phyloP scores from a whole-genome alignment of 2,329 filamentous ascomycete genomes.

The Colletotrichum sublineola region DNA sequence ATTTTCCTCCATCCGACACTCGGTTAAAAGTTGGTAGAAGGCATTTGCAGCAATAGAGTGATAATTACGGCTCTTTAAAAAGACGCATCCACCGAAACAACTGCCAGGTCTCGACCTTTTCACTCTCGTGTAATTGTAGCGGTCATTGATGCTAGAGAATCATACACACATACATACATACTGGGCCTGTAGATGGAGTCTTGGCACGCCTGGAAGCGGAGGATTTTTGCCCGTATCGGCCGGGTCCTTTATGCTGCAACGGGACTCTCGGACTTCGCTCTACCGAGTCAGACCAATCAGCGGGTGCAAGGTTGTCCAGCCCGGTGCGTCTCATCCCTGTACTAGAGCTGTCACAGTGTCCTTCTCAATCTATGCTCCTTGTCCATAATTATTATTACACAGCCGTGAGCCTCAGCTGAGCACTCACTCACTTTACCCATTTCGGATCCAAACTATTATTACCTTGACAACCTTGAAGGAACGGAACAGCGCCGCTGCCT shows the following conservation, averaged over 20 bases:
- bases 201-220: slow-evolving; percentile 11
- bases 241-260: slow-evolving; percentile 14
- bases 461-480: slow-evolving; percentile 22
- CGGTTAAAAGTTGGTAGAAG: slow-evolving; percentile 11
- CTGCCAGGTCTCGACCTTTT: neutral
- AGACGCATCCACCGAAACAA: neutral
- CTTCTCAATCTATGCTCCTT: slow-evolving; percentile 17
- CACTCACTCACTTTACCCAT: slow-evolving; percentile 26
- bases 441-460: slow-evolving; percentile 10
- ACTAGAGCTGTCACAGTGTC: slow-evolving; percentile 37
- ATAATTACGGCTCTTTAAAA: neutral
- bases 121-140: neutral
- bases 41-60: slow-evolving; percentile 2
- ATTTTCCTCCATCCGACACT: slow-evolving; percentile 15
- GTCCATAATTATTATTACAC: slow-evolving; percentile 20
- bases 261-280: slow-evolving; percentile 9
- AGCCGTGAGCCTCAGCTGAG: slow-evolving; percentile 21
- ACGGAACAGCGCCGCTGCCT: slow-evolving; percentile 27
- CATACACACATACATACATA: no score
- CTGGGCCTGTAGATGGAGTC: neutral
- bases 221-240: slow-evolving; percentile 11
- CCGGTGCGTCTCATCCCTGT: slow-evolving; percentile 29
- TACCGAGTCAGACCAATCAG: slow-evolving; percentile 28
- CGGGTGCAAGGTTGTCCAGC: slow-evolving; percentile 7
- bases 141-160: neutral